A percentile compares a stretch with the other conserved stretches of the same genome.
phyloP scores from a whole-genome alignment of 805 yeast genomes.

The Schizosaccharomyces octosporus region DNA sequence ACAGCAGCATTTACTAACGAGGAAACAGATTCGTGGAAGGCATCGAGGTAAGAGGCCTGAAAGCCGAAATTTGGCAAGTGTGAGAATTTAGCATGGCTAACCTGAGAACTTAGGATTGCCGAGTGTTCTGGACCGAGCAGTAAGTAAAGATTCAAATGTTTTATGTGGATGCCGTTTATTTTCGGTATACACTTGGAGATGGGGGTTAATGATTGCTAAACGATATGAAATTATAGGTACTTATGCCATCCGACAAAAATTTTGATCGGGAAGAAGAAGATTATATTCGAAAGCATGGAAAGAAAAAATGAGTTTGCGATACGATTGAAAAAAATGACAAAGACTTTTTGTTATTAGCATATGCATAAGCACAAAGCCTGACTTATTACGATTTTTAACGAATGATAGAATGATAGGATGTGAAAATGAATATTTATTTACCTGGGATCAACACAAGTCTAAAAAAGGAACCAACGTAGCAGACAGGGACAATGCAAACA shows the following conservation, averaged over 20 bases:
- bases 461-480: too few relatives aligned
- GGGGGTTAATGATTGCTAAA: too few relatives aligned
- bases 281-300: not conserved
- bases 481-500: too few relatives aligned
- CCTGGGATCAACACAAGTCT: too few relatives aligned
- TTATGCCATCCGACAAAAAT: not conserved
- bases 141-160: not conserved
- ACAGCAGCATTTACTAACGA: conserved; percentile 10
- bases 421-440: too few relatives aligned
- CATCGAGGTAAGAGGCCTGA: conserved; percentile 53
- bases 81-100: not conserved
- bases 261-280: conserved; percentile 1
- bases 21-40: conserved; percentile 80
- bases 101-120: not conserved
- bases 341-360: too few relatives aligned
- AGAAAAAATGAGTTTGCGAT: not conserved
- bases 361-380: too few relatives aligned
- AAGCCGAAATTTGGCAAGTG: not conserved
- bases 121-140: not conserved
- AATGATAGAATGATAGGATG: too few relatives aligned
- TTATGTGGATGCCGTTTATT: not conserved
- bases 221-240: not conserved
- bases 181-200: too few relatives aligned
- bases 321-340: too few relatives aligned
- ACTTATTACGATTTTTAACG: too few relatives aligned